Evolutionary conservation across 2,329 filamentous ascomycete genomes (phyloP).

Genomic region (Epicoccum nigrum): DNA sequence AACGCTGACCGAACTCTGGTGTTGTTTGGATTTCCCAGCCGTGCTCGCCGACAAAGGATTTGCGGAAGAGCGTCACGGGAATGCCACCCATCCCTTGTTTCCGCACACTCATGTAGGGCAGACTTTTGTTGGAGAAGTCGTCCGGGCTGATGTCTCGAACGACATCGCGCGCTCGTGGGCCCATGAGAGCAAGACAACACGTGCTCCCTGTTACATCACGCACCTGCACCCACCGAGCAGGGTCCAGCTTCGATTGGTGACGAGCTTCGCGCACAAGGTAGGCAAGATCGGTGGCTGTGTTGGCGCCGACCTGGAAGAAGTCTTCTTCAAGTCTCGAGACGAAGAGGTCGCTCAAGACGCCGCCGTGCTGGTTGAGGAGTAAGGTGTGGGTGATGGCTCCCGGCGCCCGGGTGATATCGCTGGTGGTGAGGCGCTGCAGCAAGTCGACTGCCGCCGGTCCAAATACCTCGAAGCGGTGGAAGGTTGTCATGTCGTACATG

Average conservation of each 20-base stretch:
- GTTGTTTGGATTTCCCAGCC: slow-evolving; percentile 69
- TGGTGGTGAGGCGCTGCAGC: slow-evolving; percentile 61
- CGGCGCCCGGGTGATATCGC: slow-evolving; percentile 54
- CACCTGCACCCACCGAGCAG: slow-evolving; percentile 57
- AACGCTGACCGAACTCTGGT: slow-evolving; percentile 62
- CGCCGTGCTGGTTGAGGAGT: slow-evolving; percentile 60
- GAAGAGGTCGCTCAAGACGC: slow-evolving; percentile 64
- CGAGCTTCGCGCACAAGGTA: slow-evolving; percentile 63
- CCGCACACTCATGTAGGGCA: slow-evolving; percentile 61
- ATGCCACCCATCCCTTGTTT: slow-evolving; percentile 59
- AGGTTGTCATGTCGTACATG: slow-evolving; percentile 68
- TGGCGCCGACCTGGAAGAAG: slow-evolving; percentile 63
- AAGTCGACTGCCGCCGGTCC: slow-evolving; percentile 64
- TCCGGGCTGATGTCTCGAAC: slow-evolving; percentile 54
- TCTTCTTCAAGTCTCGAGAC: slow-evolving; percentile 59
- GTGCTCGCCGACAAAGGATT: slow-evolving; percentile 66
- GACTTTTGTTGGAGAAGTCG: slow-evolving; percentile 54
- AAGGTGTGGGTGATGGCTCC: slow-evolving; percentile 64
- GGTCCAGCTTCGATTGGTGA: slow-evolving; percentile 50
- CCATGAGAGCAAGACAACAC: slow-evolving; percentile 68
- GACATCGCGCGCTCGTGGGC: slow-evolving; percentile 61
- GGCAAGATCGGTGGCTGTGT: slow-evolving; percentile 60
- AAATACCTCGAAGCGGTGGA: slow-evolving; percentile 63
- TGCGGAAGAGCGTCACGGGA: slow-evolving; percentile 61
- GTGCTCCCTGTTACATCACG: slow-evolving; percentile 66